Percentiles rank a stretch among this genome's conserved stretches.
phyloP scores from a whole-genome alignment of 1,284 basidiomycete species.

The Rhodotorula sp. region DNA sequence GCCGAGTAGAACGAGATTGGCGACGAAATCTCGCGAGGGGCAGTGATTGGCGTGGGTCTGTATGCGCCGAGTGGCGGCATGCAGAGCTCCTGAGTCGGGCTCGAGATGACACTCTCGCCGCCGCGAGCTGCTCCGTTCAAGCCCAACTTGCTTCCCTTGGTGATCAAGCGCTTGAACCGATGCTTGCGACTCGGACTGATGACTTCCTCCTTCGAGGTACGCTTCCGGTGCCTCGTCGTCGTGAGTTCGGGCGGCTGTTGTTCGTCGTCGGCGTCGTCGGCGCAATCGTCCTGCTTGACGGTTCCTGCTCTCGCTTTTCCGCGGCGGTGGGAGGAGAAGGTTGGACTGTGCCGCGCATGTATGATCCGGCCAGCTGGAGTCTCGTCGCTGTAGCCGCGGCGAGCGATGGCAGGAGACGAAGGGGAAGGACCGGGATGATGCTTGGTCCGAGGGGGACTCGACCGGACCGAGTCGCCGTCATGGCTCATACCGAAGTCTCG shows the following conservation, averaged over 20 bases:
- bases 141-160: slow-evolving; percentile 20
- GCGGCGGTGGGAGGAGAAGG: not conserved
- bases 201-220: not conserved
- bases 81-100: not conserved
- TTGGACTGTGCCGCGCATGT: not conserved
- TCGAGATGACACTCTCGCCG: not conserved
- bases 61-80: not conserved
- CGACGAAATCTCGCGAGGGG: not conserved
- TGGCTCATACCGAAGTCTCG: too few relatives aligned
- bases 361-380: not conserved
- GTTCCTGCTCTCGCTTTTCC: too few relatives aligned
- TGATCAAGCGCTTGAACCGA: slow-evolving; percentile 4
- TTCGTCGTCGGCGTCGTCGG: not conserved
- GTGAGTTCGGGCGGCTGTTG: not conserved
- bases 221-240: not conserved
- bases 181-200: not conserved
- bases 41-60: not conserved
- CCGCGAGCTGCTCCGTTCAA: not conserved
- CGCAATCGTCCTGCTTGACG: not conserved
- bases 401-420: too few relatives aligned
- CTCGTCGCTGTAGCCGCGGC: not conserved
- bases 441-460: too few relatives aligned
- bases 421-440: too few relatives aligned
- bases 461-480: too few relatives aligned
- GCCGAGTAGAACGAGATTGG: not conserved